Percentiles rank a stretch among this genome's conserved stretches.
phyloP scores from a whole-genome alignment of 768 basidiomycete genomes.

The Amanita molliuscula region DNA sequence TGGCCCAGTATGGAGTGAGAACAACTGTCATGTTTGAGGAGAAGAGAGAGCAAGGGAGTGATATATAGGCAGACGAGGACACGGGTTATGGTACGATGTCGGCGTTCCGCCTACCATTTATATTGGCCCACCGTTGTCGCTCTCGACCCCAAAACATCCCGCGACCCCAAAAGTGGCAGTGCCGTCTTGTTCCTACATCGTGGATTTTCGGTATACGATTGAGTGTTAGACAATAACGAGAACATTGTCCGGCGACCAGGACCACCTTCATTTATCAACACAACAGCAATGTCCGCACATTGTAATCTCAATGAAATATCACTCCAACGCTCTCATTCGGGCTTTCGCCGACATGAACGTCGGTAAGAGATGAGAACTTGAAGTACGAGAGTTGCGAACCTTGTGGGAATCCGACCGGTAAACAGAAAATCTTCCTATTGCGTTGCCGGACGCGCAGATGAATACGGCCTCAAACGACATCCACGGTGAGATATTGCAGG shows the following conservation, averaged over 20 bases:
- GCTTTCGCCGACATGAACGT: too few relatives aligned
- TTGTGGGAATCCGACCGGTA: not conserved
- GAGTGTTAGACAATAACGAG: not conserved
- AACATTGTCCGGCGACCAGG: too few relatives aligned
- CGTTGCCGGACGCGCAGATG: not conserved
- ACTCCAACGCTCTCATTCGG: too few relatives aligned
- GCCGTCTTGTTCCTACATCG: constrained; percentile 2
- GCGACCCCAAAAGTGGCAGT: constrained; percentile 2
- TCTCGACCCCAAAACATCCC: not conserved
- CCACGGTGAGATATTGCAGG: too few relatives aligned
- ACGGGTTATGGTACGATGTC: constrained; percentile 1
- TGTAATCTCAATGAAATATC: not conserved
- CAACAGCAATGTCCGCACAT: not conserved
- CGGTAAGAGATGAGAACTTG: not conserved
- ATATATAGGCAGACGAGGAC: constrained; percentile 4
- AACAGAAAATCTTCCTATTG: not conserved
- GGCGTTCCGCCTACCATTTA: not conserved
- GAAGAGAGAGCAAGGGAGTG: not conserved
- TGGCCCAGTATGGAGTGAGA: constrained; percentile 62
- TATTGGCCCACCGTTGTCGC: not conserved
- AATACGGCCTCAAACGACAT: not conserved
- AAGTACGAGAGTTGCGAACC: not conserved
- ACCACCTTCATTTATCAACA: too few relatives aligned
- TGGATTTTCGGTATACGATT: not conserved
- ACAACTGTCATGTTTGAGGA: constrained; percentile 38